Percentiles rank a stretch among this genome's conserved stretches.
These are phyloP conservation scores for Ustilago trichophora DNA, from an alignment of 1,284 basidiomycete species.

Conservation along the genomic window DNA sequence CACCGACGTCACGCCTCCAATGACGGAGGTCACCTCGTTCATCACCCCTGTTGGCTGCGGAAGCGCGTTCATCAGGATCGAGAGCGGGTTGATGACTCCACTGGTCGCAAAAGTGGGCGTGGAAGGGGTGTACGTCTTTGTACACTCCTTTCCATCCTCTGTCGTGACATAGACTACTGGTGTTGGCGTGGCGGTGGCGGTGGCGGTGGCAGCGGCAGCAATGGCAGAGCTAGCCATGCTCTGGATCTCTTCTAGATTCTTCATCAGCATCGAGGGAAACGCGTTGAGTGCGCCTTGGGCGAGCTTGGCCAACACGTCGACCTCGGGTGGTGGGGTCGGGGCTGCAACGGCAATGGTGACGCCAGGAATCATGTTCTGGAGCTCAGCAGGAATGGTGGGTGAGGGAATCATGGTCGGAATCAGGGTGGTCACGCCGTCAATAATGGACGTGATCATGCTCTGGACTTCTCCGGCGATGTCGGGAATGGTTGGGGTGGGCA, in stretches of 20 bases:
- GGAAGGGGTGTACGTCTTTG: conserved; percentile 14
- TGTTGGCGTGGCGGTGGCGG: conserved; percentile 5
- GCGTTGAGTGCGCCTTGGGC: conserved; percentile 18
- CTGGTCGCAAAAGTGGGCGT: conserved; percentile 6
- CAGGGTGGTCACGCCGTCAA: conserved; percentile 31
- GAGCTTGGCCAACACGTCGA: conserved; percentile 7
- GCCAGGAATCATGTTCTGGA: conserved; percentile 4
- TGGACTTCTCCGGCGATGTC: conserved; percentile 12
- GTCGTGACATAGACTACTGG: conserved; percentile 11
- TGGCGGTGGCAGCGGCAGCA: conserved; percentile 13
- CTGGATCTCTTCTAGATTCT: conserved; percentile 18
- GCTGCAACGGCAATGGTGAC: conserved; percentile 2
- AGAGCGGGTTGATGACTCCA: conserved; percentile 34
- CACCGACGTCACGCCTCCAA: conserved; percentile 24
- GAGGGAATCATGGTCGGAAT: conserved; percentile 33
- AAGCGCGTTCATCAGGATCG: conserved; percentile 15
- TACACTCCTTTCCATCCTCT: conserved; percentile 20
- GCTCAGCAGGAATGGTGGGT: conserved; percentile 5
- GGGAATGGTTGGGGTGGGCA: conserved; percentile 20
- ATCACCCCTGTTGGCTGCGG: conserved; percentile 20
- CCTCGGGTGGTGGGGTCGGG: conserved; percentile 5
- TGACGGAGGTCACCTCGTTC: conserved; percentile 20
- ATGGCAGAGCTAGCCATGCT: conserved; percentile 15
- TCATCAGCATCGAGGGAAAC: conserved; percentile 22
- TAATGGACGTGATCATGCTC: conserved; percentile 26